These are phyloP conservation scores for Yamagishiella unicocca DNA, from an alignment of 139 green algal species.

Conservation along the genomic window DNA sequence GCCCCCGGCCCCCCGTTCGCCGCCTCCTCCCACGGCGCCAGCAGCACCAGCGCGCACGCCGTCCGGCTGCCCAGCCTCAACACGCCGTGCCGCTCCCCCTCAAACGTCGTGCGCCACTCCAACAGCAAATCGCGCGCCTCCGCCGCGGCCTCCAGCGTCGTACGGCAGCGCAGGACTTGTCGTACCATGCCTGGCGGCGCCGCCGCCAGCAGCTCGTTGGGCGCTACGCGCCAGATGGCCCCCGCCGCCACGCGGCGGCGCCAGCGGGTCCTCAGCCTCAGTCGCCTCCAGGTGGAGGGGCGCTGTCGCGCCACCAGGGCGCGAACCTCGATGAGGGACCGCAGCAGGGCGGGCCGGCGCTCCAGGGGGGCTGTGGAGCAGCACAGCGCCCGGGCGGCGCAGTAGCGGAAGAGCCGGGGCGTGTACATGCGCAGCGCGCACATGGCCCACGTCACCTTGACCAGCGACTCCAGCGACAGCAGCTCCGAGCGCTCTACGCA, in stretches of 20 bases:
- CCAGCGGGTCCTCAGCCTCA: slow-evolving; percentile 12
- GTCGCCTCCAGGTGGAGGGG: slow-evolving; percentile 23
- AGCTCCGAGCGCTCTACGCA: slow-evolving; percentile 84
- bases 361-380: slow-evolving; percentile 12
- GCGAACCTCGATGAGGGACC: slow-evolving; percentile 10
- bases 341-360: slow-evolving; percentile 15
- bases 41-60: background rate
- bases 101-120: slow-evolving; percentile 7
- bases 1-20: background rate
- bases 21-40: slow-evolving; percentile 23
- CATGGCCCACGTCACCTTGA: slow-evolving; percentile 73
- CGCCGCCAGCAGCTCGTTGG: background rate
- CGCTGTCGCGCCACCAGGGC: background rate
- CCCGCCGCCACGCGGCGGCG: background rate
- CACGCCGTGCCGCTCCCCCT: background rate
- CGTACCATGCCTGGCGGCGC: background rate
- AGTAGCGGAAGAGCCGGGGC: slow-evolving; percentile 41
- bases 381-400: background rate
- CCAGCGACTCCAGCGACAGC: slow-evolving; percentile 77
- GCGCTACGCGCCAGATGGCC: background rate
- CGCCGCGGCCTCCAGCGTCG: slow-evolving; percentile 32
- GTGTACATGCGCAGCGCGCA: slow-evolving; percentile 64
- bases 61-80: background rate
- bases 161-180: background rate
- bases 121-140: background rate